Evolutionary conservation across 1,139 yeast genomes (phyloP).

Genomic region (Diutina catenulata): DNA sequence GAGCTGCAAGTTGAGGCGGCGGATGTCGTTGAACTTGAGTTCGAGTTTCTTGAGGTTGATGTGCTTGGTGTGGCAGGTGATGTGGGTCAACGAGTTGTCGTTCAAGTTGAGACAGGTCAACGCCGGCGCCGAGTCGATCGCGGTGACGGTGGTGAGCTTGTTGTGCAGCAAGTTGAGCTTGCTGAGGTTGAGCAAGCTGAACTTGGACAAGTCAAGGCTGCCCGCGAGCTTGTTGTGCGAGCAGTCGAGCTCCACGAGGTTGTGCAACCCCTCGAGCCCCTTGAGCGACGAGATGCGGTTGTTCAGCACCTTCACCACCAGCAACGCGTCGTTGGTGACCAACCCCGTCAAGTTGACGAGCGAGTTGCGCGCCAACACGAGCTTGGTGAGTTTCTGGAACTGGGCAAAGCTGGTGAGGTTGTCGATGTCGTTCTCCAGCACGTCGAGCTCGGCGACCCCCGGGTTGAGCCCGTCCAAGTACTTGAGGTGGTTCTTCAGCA

Average conservation of each 20-base stretch:
- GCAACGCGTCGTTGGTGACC: conserved; percentile 11
- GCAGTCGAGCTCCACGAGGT: conserved; percentile 29
- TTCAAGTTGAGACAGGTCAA: conserved; percentile 32
- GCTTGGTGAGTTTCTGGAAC: neutral
- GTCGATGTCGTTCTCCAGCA: neutral
- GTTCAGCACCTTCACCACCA: conserved; percentile 19
- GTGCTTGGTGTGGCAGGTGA: conserved; percentile 17
- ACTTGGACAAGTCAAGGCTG: conserved; percentile 22
- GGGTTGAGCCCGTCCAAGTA: conserved; percentile 2
- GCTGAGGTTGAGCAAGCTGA: conserved; percentile 27
- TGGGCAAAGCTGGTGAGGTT: neutral
- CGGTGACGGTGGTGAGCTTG: conserved; percentile 18
- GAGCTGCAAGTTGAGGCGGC: conserved; percentile 17
- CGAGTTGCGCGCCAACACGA: neutral
- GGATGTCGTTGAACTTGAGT: conserved; percentile 28
- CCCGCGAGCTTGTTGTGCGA: conserved; percentile 32
- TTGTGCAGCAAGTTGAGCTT: conserved; percentile 36
- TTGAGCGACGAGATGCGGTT: conserved; percentile 23
- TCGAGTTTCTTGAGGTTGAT: conserved; percentile 29
- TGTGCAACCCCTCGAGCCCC: conserved; percentile 28
- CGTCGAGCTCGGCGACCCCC: neutral
- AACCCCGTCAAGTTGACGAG: neutral
- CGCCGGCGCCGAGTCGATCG: conserved; percentile 23
- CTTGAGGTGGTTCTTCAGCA: neutral
- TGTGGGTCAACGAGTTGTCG: conserved; percentile 24